These are phyloP conservation scores for Bassia scoparia DNA, from an alignment of 148 eudicot species.

Conservation along the genomic window DNA sequence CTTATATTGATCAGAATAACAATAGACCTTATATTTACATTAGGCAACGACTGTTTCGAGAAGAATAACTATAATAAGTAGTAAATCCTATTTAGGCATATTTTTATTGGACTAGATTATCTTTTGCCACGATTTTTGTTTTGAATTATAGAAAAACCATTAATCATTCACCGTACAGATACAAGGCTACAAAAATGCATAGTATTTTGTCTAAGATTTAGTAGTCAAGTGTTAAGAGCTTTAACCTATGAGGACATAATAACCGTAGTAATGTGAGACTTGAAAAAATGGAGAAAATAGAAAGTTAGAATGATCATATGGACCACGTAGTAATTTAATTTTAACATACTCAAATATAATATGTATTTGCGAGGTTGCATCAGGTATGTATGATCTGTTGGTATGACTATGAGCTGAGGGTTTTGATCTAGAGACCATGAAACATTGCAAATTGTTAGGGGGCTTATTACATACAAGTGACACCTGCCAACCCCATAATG, in stretches of 20 bases:
- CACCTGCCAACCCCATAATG: constrained; percentile 18
- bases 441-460: constrained; percentile 26
- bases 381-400: not conserved
- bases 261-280: not conserved
- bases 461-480: not conserved
- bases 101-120: too few species aligned
- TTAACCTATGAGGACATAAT: too few species aligned
- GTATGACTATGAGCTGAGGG: not conserved
- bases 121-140: too few species aligned
- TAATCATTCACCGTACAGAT: too few species aligned
- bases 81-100: too few species aligned
- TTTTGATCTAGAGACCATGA: constrained; percentile 10
- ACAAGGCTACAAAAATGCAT: not conserved
- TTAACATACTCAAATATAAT: not conserved
- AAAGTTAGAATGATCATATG: not conserved
- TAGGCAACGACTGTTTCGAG: too few species aligned
- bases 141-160: too few species aligned
- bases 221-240: too few species aligned
- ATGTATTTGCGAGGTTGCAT: not conserved
- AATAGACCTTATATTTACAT: too few species aligned
- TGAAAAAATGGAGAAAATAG: not conserved
- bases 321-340: too few species aligned
- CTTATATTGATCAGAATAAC: too few species aligned
- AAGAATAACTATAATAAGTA: too few species aligned
- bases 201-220: not conserved